These are phyloP conservation scores for Rhynchospora breviuscula DNA, from an alignment of 176 grass and related monocot genomes.

Conservation along the genomic window DNA sequence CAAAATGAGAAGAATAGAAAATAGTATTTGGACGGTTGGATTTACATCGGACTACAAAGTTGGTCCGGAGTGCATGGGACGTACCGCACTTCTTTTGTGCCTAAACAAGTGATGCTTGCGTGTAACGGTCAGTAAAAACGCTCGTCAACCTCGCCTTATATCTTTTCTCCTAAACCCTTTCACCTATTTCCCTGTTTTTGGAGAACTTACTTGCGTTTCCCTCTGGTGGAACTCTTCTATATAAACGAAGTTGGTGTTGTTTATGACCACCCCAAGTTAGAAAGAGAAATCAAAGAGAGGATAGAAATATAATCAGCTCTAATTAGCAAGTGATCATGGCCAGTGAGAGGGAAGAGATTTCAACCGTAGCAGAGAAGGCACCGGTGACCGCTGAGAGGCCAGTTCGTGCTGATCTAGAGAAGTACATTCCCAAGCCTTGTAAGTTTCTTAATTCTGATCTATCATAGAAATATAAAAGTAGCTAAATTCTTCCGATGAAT, in stretches of 20 bases:
- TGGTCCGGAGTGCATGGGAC: neutral
- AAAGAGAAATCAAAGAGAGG: neutral
- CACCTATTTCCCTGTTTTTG: constrained; percentile 9
- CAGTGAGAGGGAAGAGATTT: constrained; percentile 15
- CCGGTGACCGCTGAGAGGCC: constrained; percentile 27
- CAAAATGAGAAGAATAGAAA: neutral
- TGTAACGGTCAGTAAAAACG: neutral
- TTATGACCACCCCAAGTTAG: neutral
- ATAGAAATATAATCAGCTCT: neutral
- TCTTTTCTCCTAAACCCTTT: neutral
- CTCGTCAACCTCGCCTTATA: neutral
- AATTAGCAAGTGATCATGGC: neutral
- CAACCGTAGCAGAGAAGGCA: constrained; percentile 19
- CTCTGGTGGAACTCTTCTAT: neutral
- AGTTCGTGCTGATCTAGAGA: constrained; percentile 25
- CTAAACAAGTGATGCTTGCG: neutral
- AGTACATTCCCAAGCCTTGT: constrained; percentile 36
- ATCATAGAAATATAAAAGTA: neutral
- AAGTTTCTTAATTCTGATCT: neutral
- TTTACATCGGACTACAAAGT: neutral
- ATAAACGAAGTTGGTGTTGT: neutral
- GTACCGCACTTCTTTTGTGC: neutral
- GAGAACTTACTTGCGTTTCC: neutral
- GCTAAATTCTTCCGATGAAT: neutral
- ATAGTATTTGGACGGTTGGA: neutral